Evolutionary conservation across 306 rosid genomes (phyloP), one percentile per base, ranked within the genome.

Genomic region (Luffa aegyptiaca): DNA sequence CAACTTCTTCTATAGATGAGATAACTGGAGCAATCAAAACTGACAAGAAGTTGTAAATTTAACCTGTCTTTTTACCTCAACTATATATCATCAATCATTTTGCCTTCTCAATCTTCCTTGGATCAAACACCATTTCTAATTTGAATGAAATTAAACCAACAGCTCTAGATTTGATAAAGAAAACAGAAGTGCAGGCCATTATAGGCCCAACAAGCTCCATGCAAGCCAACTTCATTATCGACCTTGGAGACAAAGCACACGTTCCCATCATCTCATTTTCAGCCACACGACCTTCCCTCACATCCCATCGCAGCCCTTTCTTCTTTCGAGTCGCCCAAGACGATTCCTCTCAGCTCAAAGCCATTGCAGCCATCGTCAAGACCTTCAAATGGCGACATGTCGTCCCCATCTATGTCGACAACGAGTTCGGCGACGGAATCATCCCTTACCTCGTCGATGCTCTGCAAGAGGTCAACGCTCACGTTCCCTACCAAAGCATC

Each of bases 221-320:
- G 77, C 71, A 86, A 16, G 82, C 88, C 9, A 58, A 41, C 76
- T 80, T 86, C 33, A 20, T 88, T 7, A 75, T 86, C 8, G 69
- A 49, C 11, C 62, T 86, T 0, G 88, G 91, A 1, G 58, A 76
- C 53, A 78, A 83, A 83, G 80, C 87, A 16, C 75, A 72, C 1
- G 87, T 88, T 9, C 87, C 88, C 16, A 83, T 83, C n/a, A 49
- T 86, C 59, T 84, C 88, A n/a, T 86, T 78, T 17, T 78, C 89
- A 1, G 82, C 88, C n/a, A 59, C 84, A 31, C 58, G 83, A 46
- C 86, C 85, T 31, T 79, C 81, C 36, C 89, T 85, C 1, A 71
- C 80, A 37, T 49, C 84, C 11, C 61, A 20, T 5, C 42, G 44
- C 0, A 88, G 81, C 49, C 33, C 81, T 1, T 84, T 85, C 74